Evolutionary conservation across 1,139 yeast species (phyloP).

Genomic region (Pichia sp.): DNA sequence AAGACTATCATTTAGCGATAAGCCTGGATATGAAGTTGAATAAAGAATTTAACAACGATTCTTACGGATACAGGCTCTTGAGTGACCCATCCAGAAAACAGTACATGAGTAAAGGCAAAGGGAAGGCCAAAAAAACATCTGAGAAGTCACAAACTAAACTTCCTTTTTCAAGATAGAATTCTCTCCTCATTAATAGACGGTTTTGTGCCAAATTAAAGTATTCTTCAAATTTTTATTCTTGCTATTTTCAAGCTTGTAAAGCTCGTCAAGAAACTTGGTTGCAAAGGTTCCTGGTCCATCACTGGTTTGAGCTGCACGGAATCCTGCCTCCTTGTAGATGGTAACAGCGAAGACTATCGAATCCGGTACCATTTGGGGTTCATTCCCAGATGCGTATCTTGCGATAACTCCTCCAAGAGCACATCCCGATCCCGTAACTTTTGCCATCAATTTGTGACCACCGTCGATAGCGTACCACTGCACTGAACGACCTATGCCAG

Average conservation of each 20-base stretch:
- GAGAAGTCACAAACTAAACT: slow-evolving; percentile 10
- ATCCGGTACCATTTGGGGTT: slow-evolving; percentile 32
- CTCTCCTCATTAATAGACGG: no score
- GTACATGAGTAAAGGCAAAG: no score
- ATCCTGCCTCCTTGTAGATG: slow-evolving; percentile 62
- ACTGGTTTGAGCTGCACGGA: slow-evolving; percentile 35
- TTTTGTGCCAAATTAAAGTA: no score
- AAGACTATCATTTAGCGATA: slow-evolving; percentile 30
- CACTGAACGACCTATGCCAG: slow-evolving; percentile 21
- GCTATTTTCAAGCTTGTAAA: no score
- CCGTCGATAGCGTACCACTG: slow-evolving; percentile 38
- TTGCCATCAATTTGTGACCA: slow-evolving; percentile 62
- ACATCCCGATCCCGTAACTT: slow-evolving; percentile 88
- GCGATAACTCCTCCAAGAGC: slow-evolving; percentile 72
- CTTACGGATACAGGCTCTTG: no score
- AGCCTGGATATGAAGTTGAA: slow-evolving; percentile 22
- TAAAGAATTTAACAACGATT: slow-evolving; percentile 4
- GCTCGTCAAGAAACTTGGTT: slow-evolving; percentile 18
- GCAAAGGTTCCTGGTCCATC: slow-evolving; percentile 23
- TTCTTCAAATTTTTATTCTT: no score
- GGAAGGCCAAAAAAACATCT: no score
- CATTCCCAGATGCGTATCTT: slow-evolving; percentile 45
- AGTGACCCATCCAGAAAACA: no score
- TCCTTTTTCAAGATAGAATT: slow-evolving; percentile 9
- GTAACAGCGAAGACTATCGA: slow-evolving; percentile 56